Base-by-base conservation (phyloP, 257 asterid genomes). In the Solanum ahanhuiri region DNA sequence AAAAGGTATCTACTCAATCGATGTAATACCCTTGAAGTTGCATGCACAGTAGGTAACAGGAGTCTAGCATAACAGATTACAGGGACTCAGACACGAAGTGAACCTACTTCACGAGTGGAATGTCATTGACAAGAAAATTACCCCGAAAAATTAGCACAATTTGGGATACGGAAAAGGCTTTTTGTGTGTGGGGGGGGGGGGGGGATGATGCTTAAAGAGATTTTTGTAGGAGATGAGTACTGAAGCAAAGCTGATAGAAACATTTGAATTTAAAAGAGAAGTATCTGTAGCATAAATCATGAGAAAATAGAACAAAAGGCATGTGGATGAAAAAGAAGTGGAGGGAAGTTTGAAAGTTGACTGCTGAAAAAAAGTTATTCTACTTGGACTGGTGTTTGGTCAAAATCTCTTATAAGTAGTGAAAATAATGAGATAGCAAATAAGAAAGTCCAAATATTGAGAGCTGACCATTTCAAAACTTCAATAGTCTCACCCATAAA, bases 391-490 rank as follows among this genome's bases (percentile, higher is more conserved):
- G 57, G 91, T 91, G 92, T 72, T 84, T 89, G 92, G 92, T 93
- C 92, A 90, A 69, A 72, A 30, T 66, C 35, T 25, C 35, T 66
- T 66, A 28, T 8, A 12, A 66, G 34, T 66, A 5, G 73, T 66
- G 73, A 25, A 66, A 66, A 28, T 66, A 66, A 66, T 64, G 72
- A 64, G 72, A 64, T 0, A 11, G 72, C 18, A 1, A 64, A 64
- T 88, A 69, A 41, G 34, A 37, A 73, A 37, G 45, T 83, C 83
- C 87, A 84, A 85, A 10, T 85, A 87, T 23, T 76, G 4, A 41
- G 83, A 12, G 83, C 91, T 92, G 96, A 93, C 94, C 94, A 35
- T 84, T 93, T 93, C 95, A 89, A 85, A 87, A 4, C 81, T 8
- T 48, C 28, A 17, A 70, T 33, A 33, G 25, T 63, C 9, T 8